These are phyloP conservation scores for Colletotrichum filicis DNA, from an alignment of 2,329 filamentous ascomycete genomes.

Conservation along the genomic window DNA sequence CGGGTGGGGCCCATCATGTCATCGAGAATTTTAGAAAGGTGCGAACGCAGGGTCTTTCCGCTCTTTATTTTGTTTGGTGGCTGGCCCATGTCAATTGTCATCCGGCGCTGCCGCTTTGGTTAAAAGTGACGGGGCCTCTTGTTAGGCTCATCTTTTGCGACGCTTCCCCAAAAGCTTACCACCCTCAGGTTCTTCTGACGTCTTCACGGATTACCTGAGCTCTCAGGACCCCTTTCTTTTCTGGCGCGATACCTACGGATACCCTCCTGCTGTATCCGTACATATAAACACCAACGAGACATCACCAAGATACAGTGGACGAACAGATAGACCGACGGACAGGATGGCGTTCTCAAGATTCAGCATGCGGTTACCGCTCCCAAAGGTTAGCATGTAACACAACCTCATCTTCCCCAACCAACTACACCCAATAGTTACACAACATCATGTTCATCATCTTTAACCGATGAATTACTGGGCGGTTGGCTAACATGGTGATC, in stretches of 20 bases:
- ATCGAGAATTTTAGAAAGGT: conserved; percentile 9
- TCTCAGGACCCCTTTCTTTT: neutral
- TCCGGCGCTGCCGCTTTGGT: conserved; percentile 30
- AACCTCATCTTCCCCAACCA: neutral
- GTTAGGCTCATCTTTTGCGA: neutral
- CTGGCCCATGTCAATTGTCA: conserved; percentile 16
- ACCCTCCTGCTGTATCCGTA: neutral
- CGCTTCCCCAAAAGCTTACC: neutral
- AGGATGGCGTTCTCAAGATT: conserved; percentile 27
- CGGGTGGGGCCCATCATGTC: conserved; percentile 31
- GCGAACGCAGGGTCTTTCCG: conserved; percentile 32
- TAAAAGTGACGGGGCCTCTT: conserved; percentile 18
- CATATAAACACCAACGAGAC: neutral
- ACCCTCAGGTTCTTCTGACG: neutral
- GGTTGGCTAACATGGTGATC: neutral
- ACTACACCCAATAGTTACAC: neutral
- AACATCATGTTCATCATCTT: neutral
- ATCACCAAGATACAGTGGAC: neutral
- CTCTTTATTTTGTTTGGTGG: conserved; percentile 1
- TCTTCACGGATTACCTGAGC: conserved; percentile 16
- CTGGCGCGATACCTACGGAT: conserved; percentile 14
- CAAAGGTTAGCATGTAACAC: conserved; percentile 37
- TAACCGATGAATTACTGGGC: neutral
- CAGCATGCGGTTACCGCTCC: conserved; percentile 42
- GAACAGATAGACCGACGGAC: neutral